Conservation (phyloP, 176 grass and related monocot species). For the Melocanna baccifera region DNA sequence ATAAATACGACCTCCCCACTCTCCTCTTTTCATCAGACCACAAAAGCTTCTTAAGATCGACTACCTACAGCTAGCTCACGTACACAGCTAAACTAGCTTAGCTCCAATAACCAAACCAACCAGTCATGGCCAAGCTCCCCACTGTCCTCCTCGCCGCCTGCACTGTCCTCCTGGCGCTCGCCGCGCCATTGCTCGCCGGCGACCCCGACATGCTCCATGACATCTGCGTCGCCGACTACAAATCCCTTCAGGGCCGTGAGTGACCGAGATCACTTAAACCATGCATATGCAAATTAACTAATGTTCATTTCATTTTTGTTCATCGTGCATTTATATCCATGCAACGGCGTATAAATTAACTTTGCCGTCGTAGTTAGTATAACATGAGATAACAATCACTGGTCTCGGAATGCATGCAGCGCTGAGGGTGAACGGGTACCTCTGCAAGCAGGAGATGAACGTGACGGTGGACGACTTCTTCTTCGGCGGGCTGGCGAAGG, state of each 20-base stretch:
- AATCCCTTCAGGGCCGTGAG: slow-evolving; percentile 41
- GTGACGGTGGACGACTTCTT: slow-evolving; percentile 64
- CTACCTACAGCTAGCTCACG: neutral
- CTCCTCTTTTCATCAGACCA: neutral
- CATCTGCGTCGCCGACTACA: slow-evolving; percentile 64
- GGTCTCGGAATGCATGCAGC: neutral
- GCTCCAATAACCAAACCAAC: neutral
- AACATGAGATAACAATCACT: neutral
- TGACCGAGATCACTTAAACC: neutral
- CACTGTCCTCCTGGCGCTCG: slow-evolving; percentile 27
- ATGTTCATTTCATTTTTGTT: neutral
- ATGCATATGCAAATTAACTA: neutral
- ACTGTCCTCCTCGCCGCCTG: neutral
- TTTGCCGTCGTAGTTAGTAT: neutral
- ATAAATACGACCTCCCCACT: neutral
- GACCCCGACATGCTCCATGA: slow-evolving; percentile 79
- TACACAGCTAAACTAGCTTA: neutral
- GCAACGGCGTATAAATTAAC: neutral
- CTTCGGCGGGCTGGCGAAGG: slow-evolving; percentile 27
- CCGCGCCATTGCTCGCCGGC: slow-evolving; percentile 18
- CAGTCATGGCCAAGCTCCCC: neutral
- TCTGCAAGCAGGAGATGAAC: slow-evolving; percentile 51
- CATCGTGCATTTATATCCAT: neutral
- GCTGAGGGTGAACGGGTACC: slow-evolving; percentile 56
- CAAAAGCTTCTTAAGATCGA: neutral